Percentiles rank a stretch among this genome's conserved stretches.
Evolutionary conservation across 495 filamentous ascomycete species (phyloP).

Genomic region (Parathielavia appendiculata): DNA sequence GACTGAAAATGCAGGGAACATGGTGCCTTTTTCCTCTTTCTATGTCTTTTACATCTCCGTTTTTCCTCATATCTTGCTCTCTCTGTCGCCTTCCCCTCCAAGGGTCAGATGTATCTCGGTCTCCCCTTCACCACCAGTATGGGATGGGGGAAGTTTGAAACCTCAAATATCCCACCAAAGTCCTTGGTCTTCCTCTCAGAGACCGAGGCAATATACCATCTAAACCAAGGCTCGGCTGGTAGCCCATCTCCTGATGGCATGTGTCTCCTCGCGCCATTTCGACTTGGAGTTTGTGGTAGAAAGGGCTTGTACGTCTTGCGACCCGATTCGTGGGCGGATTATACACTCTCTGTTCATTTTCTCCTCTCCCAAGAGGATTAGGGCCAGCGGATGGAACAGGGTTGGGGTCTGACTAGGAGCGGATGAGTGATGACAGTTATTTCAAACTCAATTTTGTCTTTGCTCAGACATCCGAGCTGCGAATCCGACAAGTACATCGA

Average conservation of each 20-base stretch:
- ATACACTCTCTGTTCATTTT: too few relatives aligned
- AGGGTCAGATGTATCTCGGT: not conserved
- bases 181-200: not conserved
- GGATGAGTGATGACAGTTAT: too few relatives aligned
- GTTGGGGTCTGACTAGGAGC: too few relatives aligned
- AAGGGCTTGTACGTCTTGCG: not conserved
- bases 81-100: conserved; percentile 9
- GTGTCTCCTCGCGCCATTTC: not conserved
- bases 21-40: conserved; percentile 23
- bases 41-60: conserved; percentile 11
- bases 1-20: conserved; percentile 37
- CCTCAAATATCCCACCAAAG: conserved; percentile 3
- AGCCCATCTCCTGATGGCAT: not conserved
- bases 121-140: not conserved
- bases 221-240: conserved; percentile 1
- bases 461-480: too few relatives aligned
- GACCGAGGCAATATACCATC: conserved; percentile 1
- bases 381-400: too few relatives aligned
- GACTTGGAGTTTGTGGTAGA: not conserved
- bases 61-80: conserved; percentile 20
- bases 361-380: too few relatives aligned
- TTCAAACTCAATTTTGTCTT: too few relatives aligned
- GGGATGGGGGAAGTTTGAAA: not conserved
- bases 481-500: too few relatives aligned
- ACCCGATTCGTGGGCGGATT: not conserved